Base-by-base conservation (phyloP, 805 yeast species). In the Starmerella asiatica region DNA sequence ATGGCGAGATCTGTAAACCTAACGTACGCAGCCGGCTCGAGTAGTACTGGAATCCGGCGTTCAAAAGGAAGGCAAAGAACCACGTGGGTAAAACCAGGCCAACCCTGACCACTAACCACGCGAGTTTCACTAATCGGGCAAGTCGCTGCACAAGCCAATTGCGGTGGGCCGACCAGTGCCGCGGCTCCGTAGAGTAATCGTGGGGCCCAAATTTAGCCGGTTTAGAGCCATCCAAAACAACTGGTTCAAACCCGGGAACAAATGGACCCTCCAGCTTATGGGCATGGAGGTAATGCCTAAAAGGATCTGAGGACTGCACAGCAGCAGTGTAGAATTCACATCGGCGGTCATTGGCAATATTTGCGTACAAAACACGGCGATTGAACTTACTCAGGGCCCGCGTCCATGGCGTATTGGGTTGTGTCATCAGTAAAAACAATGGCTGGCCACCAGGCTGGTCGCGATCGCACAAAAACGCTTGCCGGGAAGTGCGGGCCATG, bases 311-410 rank as follows among this genome's bases (percentile, higher is more conserved):
- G 19, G 34, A 9, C 40, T 79, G 71, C 27, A 79, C 79, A 4
- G 81, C 81, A 0, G 93, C 67, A 2, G 93, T 81, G 71, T 80
- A 82, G 78, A 82, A 84, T 14, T 81, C 70, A 3, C 93, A 75
- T 49, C 93, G 70, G 47, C 76, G 76, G 59, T 83, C 94, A 46
- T 83, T 80, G 42, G 76, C 70, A 30, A 80, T 69, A 58, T 84
- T 84, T 5, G 91, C 80, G 53, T 83, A 81, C 33, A 82, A 58
- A 5, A 75, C 57, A 32, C 68, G 65, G 46, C 70, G 56, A 43
- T 67, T 59, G 61, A 83, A 84, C 24, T 44, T 42, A 21, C 62
- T 48, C 31, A 83, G 62, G 1, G 76, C 79, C 46, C 67, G 64
- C 54, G 58, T 69, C 54, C 80, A 83, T 4, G 70, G 64, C 0